phyloP scores from a whole-genome alignment of 2,329 filamentous ascomycete genomes.

The Acrodontium crateriforme region DNA sequence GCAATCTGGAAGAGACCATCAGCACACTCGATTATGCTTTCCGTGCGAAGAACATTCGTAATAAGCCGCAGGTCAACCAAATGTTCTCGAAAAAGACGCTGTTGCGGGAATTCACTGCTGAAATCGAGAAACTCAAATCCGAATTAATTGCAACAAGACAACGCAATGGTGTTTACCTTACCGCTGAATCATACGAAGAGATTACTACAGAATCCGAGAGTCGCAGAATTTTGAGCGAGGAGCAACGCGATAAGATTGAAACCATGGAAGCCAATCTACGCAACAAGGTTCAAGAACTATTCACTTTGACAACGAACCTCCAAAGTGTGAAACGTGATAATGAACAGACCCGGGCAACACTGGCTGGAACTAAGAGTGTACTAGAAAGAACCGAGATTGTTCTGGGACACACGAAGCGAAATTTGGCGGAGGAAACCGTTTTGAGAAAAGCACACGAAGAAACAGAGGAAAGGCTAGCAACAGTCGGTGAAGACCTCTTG shows the following conservation, averaged over 20 bases:
- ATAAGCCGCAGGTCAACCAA: conserved; percentile 91
- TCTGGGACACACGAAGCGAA: conserved; percentile 60
- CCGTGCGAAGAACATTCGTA: conserved; percentile 93
- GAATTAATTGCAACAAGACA: conserved; percentile 87
- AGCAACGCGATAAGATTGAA: conserved; percentile 83
- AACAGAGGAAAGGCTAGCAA: conserved; percentile 65
- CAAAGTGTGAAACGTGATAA: conserved; percentile 82
- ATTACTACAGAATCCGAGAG: conserved; percentile 89
- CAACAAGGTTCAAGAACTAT: conserved; percentile 88
- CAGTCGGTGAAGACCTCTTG: conserved; percentile 62
- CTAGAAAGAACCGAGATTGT: conserved; percentile 82
- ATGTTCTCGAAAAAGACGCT: conserved; percentile 87
- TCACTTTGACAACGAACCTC: conserved; percentile 73
- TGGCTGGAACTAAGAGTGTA: conserved; percentile 69
- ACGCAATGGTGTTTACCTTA: conserved; percentile 87
- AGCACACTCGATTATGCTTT: conserved; percentile 97
- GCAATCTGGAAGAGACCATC: conserved; percentile 93
- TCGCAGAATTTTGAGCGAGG: conserved; percentile 75
- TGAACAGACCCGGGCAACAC: conserved; percentile 54
- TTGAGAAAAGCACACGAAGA: conserved; percentile 72
- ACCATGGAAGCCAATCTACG: conserved; percentile 80
- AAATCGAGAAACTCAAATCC: conserved; percentile 89
- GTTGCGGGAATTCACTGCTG: conserved; percentile 73
- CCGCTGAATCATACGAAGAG: conserved; percentile 78
- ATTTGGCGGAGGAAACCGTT: conserved; percentile 63